These are phyloP conservation scores for Umbelopsis isabellina DNA, from an alignment of 192 early-diverging fungal genomes.

Conservation along the genomic window DNA sequence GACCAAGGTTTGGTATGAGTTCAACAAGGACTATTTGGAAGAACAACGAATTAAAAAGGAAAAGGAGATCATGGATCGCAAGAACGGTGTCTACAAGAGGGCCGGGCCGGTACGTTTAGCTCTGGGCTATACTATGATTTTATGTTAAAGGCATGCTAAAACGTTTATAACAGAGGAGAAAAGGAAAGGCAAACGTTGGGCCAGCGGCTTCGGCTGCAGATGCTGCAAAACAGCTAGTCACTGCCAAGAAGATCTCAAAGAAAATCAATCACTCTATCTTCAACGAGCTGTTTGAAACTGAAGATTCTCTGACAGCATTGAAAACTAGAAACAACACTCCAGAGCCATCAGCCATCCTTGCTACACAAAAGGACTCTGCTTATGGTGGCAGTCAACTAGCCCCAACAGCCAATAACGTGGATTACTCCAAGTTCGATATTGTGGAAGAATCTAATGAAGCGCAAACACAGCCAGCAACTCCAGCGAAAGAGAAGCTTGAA, in stretches of 20 bases:
- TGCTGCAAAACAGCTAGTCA: constrained; percentile 75
- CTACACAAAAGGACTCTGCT: constrained; percentile 50
- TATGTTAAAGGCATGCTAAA: background rate
- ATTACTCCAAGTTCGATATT: constrained; percentile 34
- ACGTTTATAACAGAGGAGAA: background rate
- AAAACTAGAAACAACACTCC: constrained; percentile 36
- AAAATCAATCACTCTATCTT: constrained; percentile 90
- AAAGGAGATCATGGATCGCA: constrained; percentile 40
- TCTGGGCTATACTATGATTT: constrained; percentile 11
- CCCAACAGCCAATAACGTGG: constrained; percentile 35
- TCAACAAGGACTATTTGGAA: constrained; percentile 85
- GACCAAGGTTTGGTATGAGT: constrained; percentile 82
- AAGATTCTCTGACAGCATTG: constrained; percentile 22
- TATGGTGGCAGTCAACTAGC: constrained; percentile 51
- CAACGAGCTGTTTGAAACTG: constrained; percentile 67
- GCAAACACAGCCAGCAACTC: constrained; percentile 38
- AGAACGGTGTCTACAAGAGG: constrained; percentile 48
- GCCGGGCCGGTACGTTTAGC: constrained; percentile 29
- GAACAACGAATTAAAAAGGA: constrained; percentile 33
- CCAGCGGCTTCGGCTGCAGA: constrained; percentile 70
- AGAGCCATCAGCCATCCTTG: constrained; percentile 33
- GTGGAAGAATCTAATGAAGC: constrained; percentile 51
- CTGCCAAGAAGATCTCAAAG: constrained; percentile 77
- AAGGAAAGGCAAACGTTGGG: background rate
- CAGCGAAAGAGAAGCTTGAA: constrained; percentile 33